Evolutionary conservation across 768 basidiomycete species (phyloP).

Genomic region (Mycena albidolilacea): DNA sequence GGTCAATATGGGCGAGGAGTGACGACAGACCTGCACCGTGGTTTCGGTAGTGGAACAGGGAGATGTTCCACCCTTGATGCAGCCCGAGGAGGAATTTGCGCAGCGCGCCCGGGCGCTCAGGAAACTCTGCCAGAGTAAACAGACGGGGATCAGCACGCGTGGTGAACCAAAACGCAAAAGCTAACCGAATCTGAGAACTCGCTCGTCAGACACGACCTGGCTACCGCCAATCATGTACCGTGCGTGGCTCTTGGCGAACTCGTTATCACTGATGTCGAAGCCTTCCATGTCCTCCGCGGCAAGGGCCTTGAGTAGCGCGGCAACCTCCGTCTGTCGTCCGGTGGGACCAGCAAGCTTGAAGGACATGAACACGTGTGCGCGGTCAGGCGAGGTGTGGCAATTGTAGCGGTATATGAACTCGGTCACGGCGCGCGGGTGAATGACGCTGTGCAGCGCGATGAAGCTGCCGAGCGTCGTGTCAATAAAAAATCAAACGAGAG

Average conservation of each 20-base stretch:
- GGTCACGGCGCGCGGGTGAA: constrained; percentile 93
- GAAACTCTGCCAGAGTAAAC: constrained; percentile 86
- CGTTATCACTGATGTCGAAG: constrained; percentile 93
- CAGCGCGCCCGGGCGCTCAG: constrained; percentile 93
- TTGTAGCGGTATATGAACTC: constrained; percentile 97
- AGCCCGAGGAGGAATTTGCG: constrained; percentile 91
- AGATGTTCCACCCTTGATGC: constrained; percentile 92
- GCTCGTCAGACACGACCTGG: constrained; percentile 82
- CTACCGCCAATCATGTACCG: constrained; percentile 96
- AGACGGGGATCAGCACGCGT: constrained; percentile 4
- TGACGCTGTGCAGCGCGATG: constrained; percentile 85
- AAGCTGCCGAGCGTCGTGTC: constrained; percentile 69
- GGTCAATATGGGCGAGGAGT: neutral
- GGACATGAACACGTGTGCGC: constrained; percentile 92
- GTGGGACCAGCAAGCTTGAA: constrained; percentile 81
- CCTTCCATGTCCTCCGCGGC: constrained; percentile 82
- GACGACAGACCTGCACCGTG: constrained; percentile 85
- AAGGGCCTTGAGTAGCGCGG: constrained; percentile 74
- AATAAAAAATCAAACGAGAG: neutral
- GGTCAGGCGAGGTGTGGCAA: constrained; percentile 66
- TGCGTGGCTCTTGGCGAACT: constrained; percentile 94
- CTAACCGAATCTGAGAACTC: constrained; percentile 94
- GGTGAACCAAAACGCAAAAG: neutral
- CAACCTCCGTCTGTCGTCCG: constrained; percentile 72
- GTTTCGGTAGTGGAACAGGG: constrained; percentile 97